Evolutionary conservation across 371 early-diverging fungal genomes (phyloP), one percentile per base, ranked within the genome.

Genomic region (Gilbertella persicaria): DNA sequence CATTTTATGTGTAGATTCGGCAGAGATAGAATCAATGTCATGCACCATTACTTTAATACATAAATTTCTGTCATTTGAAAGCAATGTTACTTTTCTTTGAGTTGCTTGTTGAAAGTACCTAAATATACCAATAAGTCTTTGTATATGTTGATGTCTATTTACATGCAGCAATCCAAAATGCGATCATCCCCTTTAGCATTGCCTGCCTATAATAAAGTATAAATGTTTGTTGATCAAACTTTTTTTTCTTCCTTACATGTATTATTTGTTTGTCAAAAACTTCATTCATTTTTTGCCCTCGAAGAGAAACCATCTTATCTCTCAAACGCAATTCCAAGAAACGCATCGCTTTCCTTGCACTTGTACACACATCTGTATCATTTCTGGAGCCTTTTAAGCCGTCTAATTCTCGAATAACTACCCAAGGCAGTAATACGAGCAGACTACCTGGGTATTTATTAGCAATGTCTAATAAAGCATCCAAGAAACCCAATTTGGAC

Each of bases 31-130:
- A 6, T 57, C 53, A 13, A 75, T 50, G 3, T 65, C 65, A 45
- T 75, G 75, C 3, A 75, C 50, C 69, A 75, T 71, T n/a, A 65
- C 71, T 46, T 75, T 69, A n/a, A 75, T 69, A 26, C 63, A 66
- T 3, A 75, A 50, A 24, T 75, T 75, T 21, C 72, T 43, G 52
- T 75, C 75, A 38, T 71, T 75, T 9, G 75, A 69, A 0, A 75
- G 36, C 3, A 75, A 50, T 0, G 56, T 57, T 17, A 71, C 55
- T 0, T 26, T 49, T 30, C 59, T 46, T 9, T 35, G 24, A 38
- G 60, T 39, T 5, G 36, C 0, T 7, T 58, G 53, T 23, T 56
- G 49, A 48, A 69, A 67, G 29, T 66, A 66, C 37, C 64, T 64
- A 36, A 13, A 10, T 10, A 17, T 4, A 24, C 14, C 4, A 24